phyloP scores from a whole-genome alignment of 2,329 filamentous ascomycete species.

The Claviceps paspali region DNA sequence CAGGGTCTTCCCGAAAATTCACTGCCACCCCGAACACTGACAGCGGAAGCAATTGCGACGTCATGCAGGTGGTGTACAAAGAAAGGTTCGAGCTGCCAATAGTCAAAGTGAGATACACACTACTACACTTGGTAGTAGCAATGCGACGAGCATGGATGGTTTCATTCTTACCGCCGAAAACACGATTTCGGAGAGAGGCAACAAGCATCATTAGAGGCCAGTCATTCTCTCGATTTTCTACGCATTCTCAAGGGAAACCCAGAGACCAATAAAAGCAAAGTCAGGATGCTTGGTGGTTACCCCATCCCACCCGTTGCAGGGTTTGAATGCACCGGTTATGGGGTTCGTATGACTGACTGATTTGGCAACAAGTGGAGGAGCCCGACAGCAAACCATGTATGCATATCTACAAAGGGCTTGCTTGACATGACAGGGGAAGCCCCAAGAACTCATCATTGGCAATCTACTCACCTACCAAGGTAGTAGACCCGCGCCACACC shows the following conservation, averaged over 20 bases:
- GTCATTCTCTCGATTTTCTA: no score
- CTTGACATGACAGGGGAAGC: not conserved
- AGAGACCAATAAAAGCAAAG: not conserved
- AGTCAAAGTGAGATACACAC: no score
- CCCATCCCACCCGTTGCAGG: not conserved
- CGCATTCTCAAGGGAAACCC: no score
- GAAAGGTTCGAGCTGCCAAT: no score
- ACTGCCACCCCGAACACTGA: not conserved
- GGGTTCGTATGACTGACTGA: not conserved
- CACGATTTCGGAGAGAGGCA: no score
- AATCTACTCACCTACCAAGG: no score
- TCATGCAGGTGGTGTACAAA: not conserved
- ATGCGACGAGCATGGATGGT: not conserved
- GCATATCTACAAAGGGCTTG: not conserved
- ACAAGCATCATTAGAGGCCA: not conserved
- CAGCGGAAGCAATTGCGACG: constrained; percentile 4
- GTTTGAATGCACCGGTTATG: not conserved
- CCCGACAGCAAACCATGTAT: not conserved
- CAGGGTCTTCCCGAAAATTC: not conserved
- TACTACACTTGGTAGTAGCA: no score
- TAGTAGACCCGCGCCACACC: not conserved
- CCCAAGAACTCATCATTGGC: not conserved
- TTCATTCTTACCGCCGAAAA: no score
- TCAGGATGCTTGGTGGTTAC: not conserved
- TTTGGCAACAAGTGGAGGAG: not conserved